A percentile compares a stretch with the other conserved stretches of the same genome.
Evolutionary conservation across 2,329 filamentous ascomycete genomes (phyloP).

Genomic region (Orbilia javanica): DNA sequence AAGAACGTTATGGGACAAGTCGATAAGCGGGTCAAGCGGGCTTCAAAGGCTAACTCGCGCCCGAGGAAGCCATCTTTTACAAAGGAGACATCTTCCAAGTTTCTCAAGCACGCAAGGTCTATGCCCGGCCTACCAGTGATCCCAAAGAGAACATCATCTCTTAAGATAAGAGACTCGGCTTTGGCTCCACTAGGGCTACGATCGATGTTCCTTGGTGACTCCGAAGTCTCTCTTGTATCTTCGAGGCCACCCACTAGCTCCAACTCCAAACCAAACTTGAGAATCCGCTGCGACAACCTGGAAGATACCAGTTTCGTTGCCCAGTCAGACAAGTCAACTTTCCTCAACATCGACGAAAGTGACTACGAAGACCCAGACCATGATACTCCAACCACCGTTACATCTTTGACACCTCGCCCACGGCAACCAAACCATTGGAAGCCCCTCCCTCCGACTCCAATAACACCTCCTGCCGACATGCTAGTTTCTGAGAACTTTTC

Average conservation of each 20-base stretch:
- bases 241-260: slow-evolving; percentile 13
- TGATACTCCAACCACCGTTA: slow-evolving; percentile 42
- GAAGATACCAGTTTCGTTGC: slow-evolving; percentile 7
- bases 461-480: slow-evolving; percentile 43
- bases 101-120: slow-evolving; percentile 49
- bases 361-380: slow-evolving; percentile 51
- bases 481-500: slow-evolving; percentile 38
- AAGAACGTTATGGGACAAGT: slow-evolving; percentile 85
- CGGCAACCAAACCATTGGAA: slow-evolving; percentile 54
- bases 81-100: slow-evolving; percentile 13
- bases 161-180: slow-evolving; percentile 50
- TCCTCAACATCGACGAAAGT: slow-evolving; percentile 49
- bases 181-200: slow-evolving; percentile 55
- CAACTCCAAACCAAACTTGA: slow-evolving; percentile 20
- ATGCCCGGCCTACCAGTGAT: slow-evolving; percentile 51
- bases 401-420: slow-evolving; percentile 47
- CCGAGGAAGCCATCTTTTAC: slow-evolving; percentile 30
- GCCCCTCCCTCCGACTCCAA: slow-evolving; percentile 53
- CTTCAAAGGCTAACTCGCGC: slow-evolving; percentile 70
- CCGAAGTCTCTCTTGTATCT: slow-evolving; percentile 28
- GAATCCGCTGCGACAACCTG: slow-evolving; percentile 36
- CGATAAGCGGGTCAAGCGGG: slow-evolving; percentile 83
- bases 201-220: slow-evolving; percentile 44
- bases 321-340: slow-evolving; percentile 32
- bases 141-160: slow-evolving; percentile 55